Conservation (phyloP, 768 basidiomycete genomes). For the Auricularia sp. region DNA sequence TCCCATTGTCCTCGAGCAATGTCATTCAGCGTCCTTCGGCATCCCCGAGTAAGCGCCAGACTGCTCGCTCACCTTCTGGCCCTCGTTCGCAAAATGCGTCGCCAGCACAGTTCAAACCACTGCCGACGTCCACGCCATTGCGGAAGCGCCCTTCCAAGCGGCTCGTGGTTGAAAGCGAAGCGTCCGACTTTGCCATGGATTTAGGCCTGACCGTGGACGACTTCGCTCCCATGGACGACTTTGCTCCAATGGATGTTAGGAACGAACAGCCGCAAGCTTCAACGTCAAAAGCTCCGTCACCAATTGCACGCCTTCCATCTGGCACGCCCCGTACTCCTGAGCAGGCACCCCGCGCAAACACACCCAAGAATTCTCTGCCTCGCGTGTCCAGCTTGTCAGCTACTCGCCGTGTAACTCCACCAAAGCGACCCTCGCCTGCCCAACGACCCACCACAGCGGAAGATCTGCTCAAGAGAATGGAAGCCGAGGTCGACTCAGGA, state of each 20-base stretch:
- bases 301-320: neutral
- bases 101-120: neutral
- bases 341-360: too few relatives aligned
- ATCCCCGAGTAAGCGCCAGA: too few relatives aligned
- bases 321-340: neutral
- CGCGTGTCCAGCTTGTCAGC: too few relatives aligned
- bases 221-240: neutral
- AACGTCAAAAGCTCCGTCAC: neutral
- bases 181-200: neutral
- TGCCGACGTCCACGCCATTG: neutral
- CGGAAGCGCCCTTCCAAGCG: neutral
- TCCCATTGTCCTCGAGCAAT: too few relatives aligned
- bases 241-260: neutral
- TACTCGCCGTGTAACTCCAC: too few relatives aligned
- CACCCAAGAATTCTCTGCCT: too few relatives aligned
- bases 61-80: neutral
- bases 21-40: too few relatives aligned
- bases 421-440: too few relatives aligned
- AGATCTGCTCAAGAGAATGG: too few relatives aligned
- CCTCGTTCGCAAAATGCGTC: neutral
- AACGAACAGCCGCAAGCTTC: neutral
- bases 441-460: too few relatives aligned
- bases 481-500: too few relatives aligned
- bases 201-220: neutral
- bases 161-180: neutral